Conservation (phyloP, 805 yeast species). For the Metschnikowia rubicola region DNA sequence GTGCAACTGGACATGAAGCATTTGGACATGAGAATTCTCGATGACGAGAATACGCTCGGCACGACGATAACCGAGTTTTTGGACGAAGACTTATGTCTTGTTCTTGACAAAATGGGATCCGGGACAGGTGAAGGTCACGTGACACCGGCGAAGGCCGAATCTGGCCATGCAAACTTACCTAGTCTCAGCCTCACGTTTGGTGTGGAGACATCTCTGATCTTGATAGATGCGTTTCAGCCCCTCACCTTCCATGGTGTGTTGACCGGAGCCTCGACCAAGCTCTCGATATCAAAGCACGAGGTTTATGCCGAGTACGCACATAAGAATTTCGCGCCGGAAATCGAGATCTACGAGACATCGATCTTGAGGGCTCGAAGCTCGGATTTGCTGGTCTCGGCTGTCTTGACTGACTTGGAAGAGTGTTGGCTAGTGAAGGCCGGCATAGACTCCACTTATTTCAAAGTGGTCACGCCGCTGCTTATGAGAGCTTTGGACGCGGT, state of each 20-base stretch:
- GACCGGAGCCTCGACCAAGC: conserved; percentile 1
- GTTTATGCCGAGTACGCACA: conserved; percentile 4
- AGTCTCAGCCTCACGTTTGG: conserved; percentile 2
- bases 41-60: conserved; percentile 3
- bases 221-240: conserved; percentile 10
- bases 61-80: not conserved
- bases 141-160: no score
- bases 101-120: not conserved
- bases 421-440: conserved; percentile 15
- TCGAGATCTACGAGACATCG: conserved; percentile 13
- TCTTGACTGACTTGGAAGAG: conserved; percentile 10
- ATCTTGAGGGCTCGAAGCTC: conserved; percentile 28
- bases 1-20: conserved; percentile 2
- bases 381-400: conserved; percentile 19
- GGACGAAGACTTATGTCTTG: not conserved
- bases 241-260: conserved; percentile 6
- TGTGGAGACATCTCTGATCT: not conserved
- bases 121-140: not conserved
- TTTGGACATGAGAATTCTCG: conserved; percentile 7
- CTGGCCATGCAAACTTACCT: not conserved
- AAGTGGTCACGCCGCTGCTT: conserved; percentile 26
- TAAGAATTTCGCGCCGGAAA: conserved; percentile 17
- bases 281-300: not conserved
- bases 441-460: conserved; percentile 29
- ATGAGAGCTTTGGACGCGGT: conserved; percentile 18